A percentile compares a stretch with the other conserved stretches of the same genome.
phyloP scores from a whole-genome alignment of 768 basidiomycete genomes.

The Suillus variegatus region DNA sequence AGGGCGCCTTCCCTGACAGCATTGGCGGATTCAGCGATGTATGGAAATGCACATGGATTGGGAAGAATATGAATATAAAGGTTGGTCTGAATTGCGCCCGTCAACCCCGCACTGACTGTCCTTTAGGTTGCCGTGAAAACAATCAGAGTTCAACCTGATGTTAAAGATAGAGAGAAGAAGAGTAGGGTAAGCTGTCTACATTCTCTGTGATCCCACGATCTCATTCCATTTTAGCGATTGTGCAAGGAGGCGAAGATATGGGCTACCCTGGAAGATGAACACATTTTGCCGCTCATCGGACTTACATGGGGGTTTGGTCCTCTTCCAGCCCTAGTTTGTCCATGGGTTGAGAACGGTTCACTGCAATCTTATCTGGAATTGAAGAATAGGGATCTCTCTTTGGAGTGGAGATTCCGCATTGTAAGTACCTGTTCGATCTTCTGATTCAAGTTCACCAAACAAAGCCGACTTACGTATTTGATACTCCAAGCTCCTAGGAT shows the following conservation, averaged over 20 bases:
- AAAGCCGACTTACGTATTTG: neutral
- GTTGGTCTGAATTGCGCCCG: neutral
- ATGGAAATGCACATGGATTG: conserved; percentile 38
- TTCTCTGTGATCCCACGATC: neutral
- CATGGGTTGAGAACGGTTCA: conserved; percentile 43
- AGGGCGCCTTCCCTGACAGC: conserved; percentile 33
- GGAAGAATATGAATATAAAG: neutral
- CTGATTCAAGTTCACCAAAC: neutral
- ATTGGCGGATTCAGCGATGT: conserved; percentile 49
- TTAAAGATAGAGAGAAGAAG: conserved; percentile 4
- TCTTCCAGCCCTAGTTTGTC: conserved; percentile 40
- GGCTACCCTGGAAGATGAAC: conserved; percentile 39
- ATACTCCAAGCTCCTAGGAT: conserved; percentile 36
- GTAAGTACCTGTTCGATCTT: conserved; percentile 24
- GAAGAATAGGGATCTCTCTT: conserved; percentile 36
- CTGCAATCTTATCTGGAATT: conserved; percentile 39
- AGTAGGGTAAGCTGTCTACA: neutral
- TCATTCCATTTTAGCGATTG: conserved; percentile 17
- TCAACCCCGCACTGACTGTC: neutral
- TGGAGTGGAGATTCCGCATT: conserved; percentile 36
- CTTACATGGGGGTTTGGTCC: conserved; percentile 39
- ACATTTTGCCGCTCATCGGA: conserved; percentile 39
- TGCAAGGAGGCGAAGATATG: conserved; percentile 39
- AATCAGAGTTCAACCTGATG: neutral
- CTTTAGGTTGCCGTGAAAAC: conserved; percentile 11